Base-by-base conservation (phyloP, 306 rosid genomes). In the Coriaria nepalensis region DNA sequence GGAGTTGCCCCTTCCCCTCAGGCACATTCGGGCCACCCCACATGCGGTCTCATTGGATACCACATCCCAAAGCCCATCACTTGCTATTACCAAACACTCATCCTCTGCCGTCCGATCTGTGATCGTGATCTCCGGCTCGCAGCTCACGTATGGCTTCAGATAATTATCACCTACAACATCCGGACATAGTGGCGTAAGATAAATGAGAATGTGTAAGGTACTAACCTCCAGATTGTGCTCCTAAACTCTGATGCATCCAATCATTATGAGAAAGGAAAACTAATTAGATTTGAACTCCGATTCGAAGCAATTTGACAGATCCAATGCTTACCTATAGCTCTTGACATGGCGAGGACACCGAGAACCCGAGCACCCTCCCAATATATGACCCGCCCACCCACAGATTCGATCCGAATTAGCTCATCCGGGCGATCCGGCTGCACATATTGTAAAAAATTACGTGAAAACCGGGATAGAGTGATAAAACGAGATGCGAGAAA, bases 351-450 rank as follows among this genome's bases (percentile, higher is more conserved):
- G 4, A 80, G 73, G 13, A 80, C 77, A 58, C 88, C 88, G 40
- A 73, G 74, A 34, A 80, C 83, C 51, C 88, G 67, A 5, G 88
- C 66, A 33, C 83, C 78, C 8, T 68, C 83, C 80, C 83, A 76
- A 59, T 67, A 76, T 13, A 80, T 80, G 35, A 80, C 78, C 59
- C 80, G 71, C 8, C 88, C 88, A 6, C 88, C 83, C 2, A 75
- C 78, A 9, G 37, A 71, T 29, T 73, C 61, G 60, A 80, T 80
- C 65, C 83, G 75, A 2, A 13, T 56, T 52, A 73, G 62, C 59
- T 80, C 80, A 50, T 80, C 88, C 0, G 83, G 80, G 13, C 80
- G 88, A 50, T 80, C 88, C 61, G 88, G 88, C 88, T 80, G 78
- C 41, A 38, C 10, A 11, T 40, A 40, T 5, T 8, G 39, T 13